Evolutionary conservation across 495 filamentous ascomycete species (phyloP).

Genomic region (Neurospora sp.): DNA sequence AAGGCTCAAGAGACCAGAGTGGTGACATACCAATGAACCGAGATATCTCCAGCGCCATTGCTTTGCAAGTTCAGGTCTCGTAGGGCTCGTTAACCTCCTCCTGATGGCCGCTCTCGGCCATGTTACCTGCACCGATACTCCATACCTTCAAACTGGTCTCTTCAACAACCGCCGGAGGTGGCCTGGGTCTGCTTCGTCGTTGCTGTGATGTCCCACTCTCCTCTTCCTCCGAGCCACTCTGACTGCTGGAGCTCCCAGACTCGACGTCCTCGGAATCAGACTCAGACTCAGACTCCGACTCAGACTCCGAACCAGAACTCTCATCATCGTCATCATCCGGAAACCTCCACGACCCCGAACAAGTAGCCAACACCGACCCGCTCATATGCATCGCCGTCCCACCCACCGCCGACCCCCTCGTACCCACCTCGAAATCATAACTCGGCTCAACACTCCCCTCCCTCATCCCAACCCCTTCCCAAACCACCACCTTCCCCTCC

Average conservation of each 20-base stretch:
- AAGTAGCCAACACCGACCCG: slow-evolving; percentile 63
- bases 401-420: slow-evolving; percentile 38
- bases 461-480: slow-evolving; percentile 51
- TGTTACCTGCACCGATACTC: slow-evolving; percentile 27
- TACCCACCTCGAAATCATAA: slow-evolving; percentile 52
- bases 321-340: slow-evolving; percentile 9
- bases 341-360: slow-evolving; percentile 49
- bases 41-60: not conserved
- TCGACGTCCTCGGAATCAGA: too few relatives aligned
- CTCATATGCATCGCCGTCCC: slow-evolving; percentile 56
- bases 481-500: slow-evolving; percentile 70
- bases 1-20: not conserved
- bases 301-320: not conserved
- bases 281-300: slow-evolving; percentile 4
- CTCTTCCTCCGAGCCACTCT: slow-evolving; percentile 3
- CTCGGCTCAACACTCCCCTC: slow-evolving; percentile 44
- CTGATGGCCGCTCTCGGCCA: not conserved
- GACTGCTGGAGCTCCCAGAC: slow-evolving; percentile 4
- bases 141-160: slow-evolving; percentile 63
- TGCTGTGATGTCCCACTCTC: not conserved
- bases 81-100: not conserved
- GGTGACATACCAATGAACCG: not conserved
- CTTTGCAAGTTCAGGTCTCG: not conserved
- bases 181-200: not conserved
- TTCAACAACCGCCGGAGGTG: slow-evolving; percentile 9